Conservation (phyloP, 2,329 filamentous ascomycete genomes). For the Microdochium trichocladiopsis region DNA sequence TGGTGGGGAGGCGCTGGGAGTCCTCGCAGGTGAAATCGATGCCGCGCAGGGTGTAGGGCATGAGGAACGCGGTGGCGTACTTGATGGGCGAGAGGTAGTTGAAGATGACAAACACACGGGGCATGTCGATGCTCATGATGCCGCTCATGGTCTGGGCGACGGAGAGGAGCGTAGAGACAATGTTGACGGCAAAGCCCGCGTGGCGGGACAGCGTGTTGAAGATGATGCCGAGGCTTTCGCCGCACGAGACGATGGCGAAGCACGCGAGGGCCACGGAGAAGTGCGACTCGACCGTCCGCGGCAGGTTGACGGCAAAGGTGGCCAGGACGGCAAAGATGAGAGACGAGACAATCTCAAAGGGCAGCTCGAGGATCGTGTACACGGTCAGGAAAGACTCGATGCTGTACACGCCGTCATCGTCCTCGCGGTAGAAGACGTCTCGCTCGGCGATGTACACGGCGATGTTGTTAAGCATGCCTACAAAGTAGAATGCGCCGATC, state of each 20-base stretch:
- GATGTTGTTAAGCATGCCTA: conserved; percentile 75
- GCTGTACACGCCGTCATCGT: conserved; percentile 66
- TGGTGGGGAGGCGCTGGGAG: conserved; percentile 46
- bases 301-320: conserved; percentile 58
- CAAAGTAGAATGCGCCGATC: conserved; percentile 62
- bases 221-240: conserved; percentile 70
- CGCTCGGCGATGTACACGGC: conserved; percentile 66
- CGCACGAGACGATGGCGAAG: conserved; percentile 68
- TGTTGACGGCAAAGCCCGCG: conserved; percentile 69
- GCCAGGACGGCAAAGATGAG: conserved; percentile 59
- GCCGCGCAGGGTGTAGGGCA: conserved; percentile 54
- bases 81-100: conserved; percentile 69
- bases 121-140: conserved; percentile 64
- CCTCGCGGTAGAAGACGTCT: conserved; percentile 71
- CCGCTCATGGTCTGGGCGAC: conserved; percentile 67
- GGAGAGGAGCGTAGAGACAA: conserved; percentile 62
- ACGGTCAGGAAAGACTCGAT: conserved; percentile 64
- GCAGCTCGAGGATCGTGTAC: conserved; percentile 64
- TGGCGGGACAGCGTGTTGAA: conserved; percentile 72
- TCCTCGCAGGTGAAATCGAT: conserved; percentile 58
- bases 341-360: conserved; percentile 61
- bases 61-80: conserved; percentile 61
- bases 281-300: conserved; percentile 55
- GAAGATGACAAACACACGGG: conserved; percentile 55
- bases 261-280: conserved; percentile 62